Conservation (phyloP, 371 early-diverging fungal species). For the Haplosporangium sp. region DNA sequence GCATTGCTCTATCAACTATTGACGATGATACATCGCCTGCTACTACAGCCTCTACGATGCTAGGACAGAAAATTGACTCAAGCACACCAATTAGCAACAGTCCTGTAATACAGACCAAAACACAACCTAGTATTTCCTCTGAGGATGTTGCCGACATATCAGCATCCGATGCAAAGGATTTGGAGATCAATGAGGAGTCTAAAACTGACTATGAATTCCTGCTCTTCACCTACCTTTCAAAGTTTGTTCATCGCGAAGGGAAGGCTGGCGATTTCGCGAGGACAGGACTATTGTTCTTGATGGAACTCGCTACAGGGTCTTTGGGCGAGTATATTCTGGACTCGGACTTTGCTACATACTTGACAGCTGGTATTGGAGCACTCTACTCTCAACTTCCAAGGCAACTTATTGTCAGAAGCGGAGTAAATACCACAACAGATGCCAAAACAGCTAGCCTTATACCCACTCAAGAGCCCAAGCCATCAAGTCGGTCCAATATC, state of each 20-base stretch:
- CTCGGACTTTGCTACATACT: conserved; percentile 84
- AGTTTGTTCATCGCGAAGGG: conserved; percentile 89
- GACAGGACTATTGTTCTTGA: conserved; percentile 84
- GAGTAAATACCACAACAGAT: background rate
- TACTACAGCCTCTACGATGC: background rate
- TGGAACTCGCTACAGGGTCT: conserved; percentile 82
- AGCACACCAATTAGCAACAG: background rate
- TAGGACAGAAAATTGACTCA: background rate
- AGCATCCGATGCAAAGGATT: background rate
- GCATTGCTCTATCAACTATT: conserved; percentile 7
- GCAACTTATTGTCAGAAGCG: conserved; percentile 68
- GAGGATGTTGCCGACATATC: background rate
- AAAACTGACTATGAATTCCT: conserved; percentile 80
- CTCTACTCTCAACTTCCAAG: conserved; percentile 93
- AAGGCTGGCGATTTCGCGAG: conserved; percentile 89
- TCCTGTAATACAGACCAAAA: background rate
- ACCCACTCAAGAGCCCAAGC: conserved; percentile 10
- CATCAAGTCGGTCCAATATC: conserved; percentile 34
- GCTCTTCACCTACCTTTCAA: conserved; percentile 85
- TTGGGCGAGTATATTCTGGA: conserved; percentile 81
- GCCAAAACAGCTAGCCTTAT: conserved; percentile 13
- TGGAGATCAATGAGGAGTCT: background rate
- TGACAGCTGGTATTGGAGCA: conserved; percentile 89
- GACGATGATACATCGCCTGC: background rate
- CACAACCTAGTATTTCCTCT: background rate